phyloP scores from a whole-genome alignment of 371 early-diverging fungal species.

The Gilbertella persicaria region DNA sequence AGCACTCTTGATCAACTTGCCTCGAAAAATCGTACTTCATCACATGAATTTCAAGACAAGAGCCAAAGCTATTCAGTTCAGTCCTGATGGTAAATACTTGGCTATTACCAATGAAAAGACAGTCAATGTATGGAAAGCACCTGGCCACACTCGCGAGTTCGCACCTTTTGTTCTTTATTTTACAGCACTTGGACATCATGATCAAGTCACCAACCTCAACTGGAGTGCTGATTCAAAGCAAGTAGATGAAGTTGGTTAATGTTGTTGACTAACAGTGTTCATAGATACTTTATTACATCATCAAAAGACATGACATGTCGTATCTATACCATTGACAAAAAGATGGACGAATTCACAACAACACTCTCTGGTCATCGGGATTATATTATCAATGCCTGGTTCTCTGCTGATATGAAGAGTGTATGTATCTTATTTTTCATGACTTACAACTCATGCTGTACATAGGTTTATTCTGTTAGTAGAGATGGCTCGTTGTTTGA shows the following conservation, averaged over 20 bases:
- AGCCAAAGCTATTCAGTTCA: slow-evolving; percentile 81
- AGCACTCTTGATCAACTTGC: slow-evolving; percentile 84
- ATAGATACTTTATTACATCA: slow-evolving; percentile 77
- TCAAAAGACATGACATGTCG: slow-evolving; percentile 93
- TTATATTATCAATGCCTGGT: slow-evolving; percentile 90
- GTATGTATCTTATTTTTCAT: too few relatives aligned
- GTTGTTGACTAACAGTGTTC: too few relatives aligned
- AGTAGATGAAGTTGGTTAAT: too few relatives aligned
- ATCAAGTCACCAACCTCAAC: slow-evolving; percentile 79
- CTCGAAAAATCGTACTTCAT: slow-evolving; percentile 79
- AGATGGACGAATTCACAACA: slow-evolving; percentile 67
- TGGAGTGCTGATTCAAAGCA: slow-evolving; percentile 94
- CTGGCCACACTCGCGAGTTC: slow-evolving; percentile 89
- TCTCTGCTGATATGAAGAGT: slow-evolving; percentile 74
- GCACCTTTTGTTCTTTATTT: slow-evolving; percentile 86
- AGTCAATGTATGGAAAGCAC: slow-evolving; percentile 93
- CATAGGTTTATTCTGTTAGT: slow-evolving; percentile 82
- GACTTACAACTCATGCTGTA: background rate
- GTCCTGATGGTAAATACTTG: slow-evolving; percentile 79
- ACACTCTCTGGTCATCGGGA: slow-evolving; percentile 88
- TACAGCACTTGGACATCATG: slow-evolving; percentile 84
- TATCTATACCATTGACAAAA: slow-evolving; percentile 70
- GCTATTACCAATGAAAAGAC: slow-evolving; percentile 86
- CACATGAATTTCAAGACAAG: slow-evolving; percentile 85
- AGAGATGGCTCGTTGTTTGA: slow-evolving; percentile 89